These are phyloP conservation scores for Sarocladium oryzae DNA, from an alignment of 2,329 filamentous ascomycete species.

Conservation along the genomic window DNA sequence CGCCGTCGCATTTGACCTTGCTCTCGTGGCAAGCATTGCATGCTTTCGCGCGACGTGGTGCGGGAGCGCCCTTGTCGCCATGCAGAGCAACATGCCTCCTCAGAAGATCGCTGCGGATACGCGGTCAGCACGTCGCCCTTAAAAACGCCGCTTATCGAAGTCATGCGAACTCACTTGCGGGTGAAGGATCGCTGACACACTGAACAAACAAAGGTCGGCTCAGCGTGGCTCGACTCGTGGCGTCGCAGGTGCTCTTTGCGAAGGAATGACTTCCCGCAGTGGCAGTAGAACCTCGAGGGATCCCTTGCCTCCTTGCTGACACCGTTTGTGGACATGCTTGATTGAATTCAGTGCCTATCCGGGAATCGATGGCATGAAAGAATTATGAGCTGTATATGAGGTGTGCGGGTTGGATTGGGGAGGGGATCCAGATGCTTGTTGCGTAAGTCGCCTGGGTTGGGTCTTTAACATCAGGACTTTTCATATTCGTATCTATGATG, in stretches of 20 bases:
- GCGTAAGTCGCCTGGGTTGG: no score
- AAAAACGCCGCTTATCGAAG: no score
- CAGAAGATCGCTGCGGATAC: constrained; percentile 29
- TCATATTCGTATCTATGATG: no score
- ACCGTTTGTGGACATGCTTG: no score
- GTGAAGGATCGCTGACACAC: constrained; percentile 33
- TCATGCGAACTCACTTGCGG: constrained; percentile 32
- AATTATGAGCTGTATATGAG: no score
- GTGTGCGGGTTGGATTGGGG: no score
- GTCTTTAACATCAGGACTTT: no score
- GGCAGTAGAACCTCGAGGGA: constrained; percentile 18
- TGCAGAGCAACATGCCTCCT: constrained; percentile 31
- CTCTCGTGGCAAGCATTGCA: constrained; percentile 38
- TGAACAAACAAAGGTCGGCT: constrained; percentile 26
- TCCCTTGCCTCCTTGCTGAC: no score
- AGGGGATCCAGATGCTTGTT: no score
- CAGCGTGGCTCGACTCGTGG: constrained; percentile 32
- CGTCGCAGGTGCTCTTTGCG: constrained; percentile 33
- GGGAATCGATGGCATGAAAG: no score
- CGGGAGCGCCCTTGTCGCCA: constrained; percentile 21
- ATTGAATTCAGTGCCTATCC: no score
- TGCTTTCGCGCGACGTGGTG: constrained; percentile 30
- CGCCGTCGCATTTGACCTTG: constrained; percentile 39
- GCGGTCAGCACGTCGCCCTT: no score
- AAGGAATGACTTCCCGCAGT: constrained; percentile 33